A percentile compares a stretch with the other conserved stretches of the same genome.
Evolutionary conservation across 805 yeast species (phyloP).

Genomic region (Starmerella kuoi): DNA sequence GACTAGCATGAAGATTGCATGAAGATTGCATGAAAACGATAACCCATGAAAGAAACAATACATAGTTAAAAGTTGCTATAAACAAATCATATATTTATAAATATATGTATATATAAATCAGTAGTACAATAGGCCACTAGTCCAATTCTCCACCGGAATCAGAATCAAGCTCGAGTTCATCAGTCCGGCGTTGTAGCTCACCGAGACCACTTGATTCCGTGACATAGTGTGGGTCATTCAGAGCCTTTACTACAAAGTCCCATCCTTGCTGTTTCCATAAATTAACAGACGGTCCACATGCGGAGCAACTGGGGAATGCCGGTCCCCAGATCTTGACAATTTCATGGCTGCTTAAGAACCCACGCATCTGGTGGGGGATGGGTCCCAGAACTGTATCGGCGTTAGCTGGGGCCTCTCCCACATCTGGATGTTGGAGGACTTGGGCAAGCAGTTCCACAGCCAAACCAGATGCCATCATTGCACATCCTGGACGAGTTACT

Average conservation of each 20-base stretch:
- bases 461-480: constrained; percentile 70
- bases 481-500: constrained; percentile 93
- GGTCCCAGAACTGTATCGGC: constrained; percentile 45
- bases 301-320: constrained; percentile 70
- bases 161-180: constrained; percentile 35
- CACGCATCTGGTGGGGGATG: constrained; percentile 83
- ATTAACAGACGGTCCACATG: constrained; percentile 51
- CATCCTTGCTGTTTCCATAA: constrained; percentile 49
- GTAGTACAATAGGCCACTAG: neutral
- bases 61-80: no score
- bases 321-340: constrained; percentile 58
- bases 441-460: constrained; percentile 78
- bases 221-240: constrained; percentile 52
- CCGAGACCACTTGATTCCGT: constrained; percentile 72
- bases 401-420: constrained; percentile 35
- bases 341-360: constrained; percentile 58
- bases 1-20: no score
- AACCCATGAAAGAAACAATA: no score
- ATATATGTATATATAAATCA: neutral
- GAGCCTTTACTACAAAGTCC: constrained; percentile 65
- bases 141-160: constrained; percentile 4
- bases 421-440: constrained; percentile 51
- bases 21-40: no score
- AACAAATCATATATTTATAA: no score
- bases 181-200: constrained; percentile 60